phyloP scores from a whole-genome alignment of 1,139 yeast genomes.

The Hanseniaspora sp. region DNA sequence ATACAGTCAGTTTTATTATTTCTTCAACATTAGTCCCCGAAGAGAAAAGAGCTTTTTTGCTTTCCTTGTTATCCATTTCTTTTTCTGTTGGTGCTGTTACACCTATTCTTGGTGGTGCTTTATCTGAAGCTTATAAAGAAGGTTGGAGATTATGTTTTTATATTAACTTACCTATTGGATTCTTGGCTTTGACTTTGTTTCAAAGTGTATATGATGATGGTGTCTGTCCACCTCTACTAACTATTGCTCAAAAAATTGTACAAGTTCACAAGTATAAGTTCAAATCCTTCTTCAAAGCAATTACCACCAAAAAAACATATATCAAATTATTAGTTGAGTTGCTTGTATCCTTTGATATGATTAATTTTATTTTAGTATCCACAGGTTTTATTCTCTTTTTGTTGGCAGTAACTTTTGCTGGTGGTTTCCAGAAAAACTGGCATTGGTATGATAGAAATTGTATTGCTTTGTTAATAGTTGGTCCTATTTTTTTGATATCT shows the following conservation, averaged over 20 bases:
- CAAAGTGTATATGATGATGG: conserved; percentile 28
- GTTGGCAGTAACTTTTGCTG: conserved; percentile 43
- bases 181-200: conserved; percentile 35
- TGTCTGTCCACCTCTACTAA: conserved; percentile 1
- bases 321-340: background rate
- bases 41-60: conserved; percentile 42
- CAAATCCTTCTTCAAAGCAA: background rate
- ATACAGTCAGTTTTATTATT: conserved; percentile 47
- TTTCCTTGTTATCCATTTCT: conserved; percentile 41
- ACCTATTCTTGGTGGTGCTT: conserved; percentile 60
- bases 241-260: background rate
- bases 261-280: background rate
- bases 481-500: background rate
- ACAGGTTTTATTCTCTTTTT: conserved; percentile 38
- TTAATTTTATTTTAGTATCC: conserved; percentile 37
- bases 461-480: background rate
- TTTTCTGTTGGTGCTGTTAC: conserved; percentile 39
- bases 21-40: conserved; percentile 52
- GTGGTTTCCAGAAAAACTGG: conserved; percentile 9
- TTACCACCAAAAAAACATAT: conserved; percentile 1
- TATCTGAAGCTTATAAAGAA: conserved; percentile 38
- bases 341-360: conserved; percentile 34
- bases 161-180: conserved; percentile 60
- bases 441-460: conserved; percentile 12
- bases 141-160: conserved; percentile 80